Percentiles rank a stretch among this genome's conserved stretches.
Evolutionary conservation across 768 basidiomycete species (phyloP).

Genomic region (Boletellus ananas): DNA sequence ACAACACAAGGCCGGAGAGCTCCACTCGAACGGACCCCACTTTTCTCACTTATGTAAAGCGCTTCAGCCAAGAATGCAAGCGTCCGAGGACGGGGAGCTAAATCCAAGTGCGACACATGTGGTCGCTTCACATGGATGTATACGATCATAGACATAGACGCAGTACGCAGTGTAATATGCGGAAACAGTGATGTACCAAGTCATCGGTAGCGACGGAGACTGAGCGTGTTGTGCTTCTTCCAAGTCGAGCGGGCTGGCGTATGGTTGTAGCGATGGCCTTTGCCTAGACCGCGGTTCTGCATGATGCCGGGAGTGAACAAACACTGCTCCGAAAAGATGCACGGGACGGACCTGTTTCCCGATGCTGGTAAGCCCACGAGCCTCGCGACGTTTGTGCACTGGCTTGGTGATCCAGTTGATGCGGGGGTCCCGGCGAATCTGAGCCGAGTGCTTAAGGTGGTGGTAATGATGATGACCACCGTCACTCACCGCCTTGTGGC

Average conservation of each 20-base stretch:
- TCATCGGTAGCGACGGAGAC: conserved; percentile 83
- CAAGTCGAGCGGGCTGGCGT: conserved; percentile 86
- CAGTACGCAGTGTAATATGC: conserved; percentile 16
- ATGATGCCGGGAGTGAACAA: conserved; percentile 1
- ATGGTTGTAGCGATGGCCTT: conserved; percentile 93
- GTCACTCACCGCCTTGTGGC: conserved; percentile 80
- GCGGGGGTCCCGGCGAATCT: conserved; percentile 93
- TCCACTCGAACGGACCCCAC: not conserved
- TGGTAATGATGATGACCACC: not conserved
- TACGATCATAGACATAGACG: conserved; percentile 29
- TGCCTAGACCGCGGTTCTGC: conserved; percentile 95
- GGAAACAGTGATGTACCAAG: conserved; percentile 6
- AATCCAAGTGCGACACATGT: conserved; percentile 4
- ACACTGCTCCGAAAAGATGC: not conserved
- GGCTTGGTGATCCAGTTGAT: conserved; percentile 99
- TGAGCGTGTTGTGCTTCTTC: conserved; percentile 98
- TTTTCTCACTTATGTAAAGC: conserved; percentile 2
- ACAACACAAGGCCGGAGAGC: conserved; percentile 15
- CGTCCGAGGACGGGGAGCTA: not conserved
- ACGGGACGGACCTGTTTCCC: conserved; percentile 80
- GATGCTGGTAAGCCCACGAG: conserved; percentile 93
- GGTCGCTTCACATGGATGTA: conserved; percentile 14
- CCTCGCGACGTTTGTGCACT: conserved; percentile 97
- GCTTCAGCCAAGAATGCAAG: not conserved
- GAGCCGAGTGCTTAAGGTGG: conserved; percentile 12